phyloP scores from a whole-genome alignment of 75 land plant genomes.

The Chamaecyparis obtusa region DNA sequence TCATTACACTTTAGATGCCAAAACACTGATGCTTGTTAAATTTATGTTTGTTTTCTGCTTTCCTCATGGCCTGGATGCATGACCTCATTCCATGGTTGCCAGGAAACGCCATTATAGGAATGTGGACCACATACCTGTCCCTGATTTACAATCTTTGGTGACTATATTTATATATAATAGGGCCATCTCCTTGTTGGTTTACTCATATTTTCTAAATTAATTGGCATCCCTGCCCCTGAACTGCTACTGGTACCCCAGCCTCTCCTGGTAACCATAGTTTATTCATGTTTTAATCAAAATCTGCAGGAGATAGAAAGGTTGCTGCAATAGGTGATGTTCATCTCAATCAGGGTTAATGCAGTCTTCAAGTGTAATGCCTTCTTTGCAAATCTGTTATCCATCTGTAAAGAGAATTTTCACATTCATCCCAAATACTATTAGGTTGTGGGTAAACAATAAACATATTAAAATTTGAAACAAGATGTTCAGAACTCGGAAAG shows the following conservation, averaged over 20 bases:
- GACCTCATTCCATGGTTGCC: not conserved
- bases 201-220: too few relatives aligned
- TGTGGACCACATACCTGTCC: too few relatives aligned
- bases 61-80: not conserved
- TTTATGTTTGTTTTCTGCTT: not conserved
- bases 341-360: not conserved
- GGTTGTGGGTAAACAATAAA: not conserved
- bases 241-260: too few relatives aligned
- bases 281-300: not conserved
- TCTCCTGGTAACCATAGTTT: too few relatives aligned
- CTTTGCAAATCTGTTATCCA: not conserved
- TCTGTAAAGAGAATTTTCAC: not conserved
- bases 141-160: too few relatives aligned
- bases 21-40: not conserved
- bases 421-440: not conserved
- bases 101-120: too few relatives aligned
- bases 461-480: not conserved
- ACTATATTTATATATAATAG: too few relatives aligned
- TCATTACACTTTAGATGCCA: not conserved
- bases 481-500: not conserved
- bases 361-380: not conserved
- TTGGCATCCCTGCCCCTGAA: too few relatives aligned
- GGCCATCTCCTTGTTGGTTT: too few relatives aligned
- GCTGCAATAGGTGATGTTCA: too few relatives aligned
- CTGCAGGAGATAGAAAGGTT: not conserved